A percentile compares a stretch with the other conserved stretches of the same genome.
Evolutionary conservation across 495 filamentous ascomycete genomes (phyloP).

Genomic region (Bacidia rubella): DNA sequence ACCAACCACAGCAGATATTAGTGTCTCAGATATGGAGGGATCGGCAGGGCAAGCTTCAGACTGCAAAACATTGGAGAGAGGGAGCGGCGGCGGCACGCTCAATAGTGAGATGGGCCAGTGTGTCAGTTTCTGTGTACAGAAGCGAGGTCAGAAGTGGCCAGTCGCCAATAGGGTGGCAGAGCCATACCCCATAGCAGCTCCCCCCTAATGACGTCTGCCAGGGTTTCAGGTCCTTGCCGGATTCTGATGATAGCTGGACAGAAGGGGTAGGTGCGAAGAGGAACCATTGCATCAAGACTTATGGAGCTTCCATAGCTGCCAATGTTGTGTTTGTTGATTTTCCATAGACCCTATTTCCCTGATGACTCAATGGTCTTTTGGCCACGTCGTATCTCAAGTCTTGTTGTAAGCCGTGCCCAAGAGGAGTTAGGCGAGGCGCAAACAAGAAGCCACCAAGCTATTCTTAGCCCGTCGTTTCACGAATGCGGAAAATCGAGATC

Average conservation of each 20-base stretch:
- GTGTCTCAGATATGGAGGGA: background rate
- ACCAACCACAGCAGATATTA: background rate
- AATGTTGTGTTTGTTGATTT: too few relatives aligned
- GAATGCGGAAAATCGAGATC: background rate
- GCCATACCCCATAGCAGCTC: background rate
- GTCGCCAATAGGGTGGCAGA: background rate
- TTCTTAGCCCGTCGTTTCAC: background rate
- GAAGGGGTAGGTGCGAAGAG: background rate
- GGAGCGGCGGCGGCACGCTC: background rate
- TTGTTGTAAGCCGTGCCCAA: background rate
- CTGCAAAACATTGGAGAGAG: background rate
- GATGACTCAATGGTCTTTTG: too few relatives aligned
- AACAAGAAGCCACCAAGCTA: background rate
- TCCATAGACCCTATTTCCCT: too few relatives aligned
- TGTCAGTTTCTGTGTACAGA: background rate
- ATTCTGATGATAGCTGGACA: background rate
- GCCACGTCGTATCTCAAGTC: background rate
- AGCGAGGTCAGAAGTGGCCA: background rate
- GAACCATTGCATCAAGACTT: background rate
- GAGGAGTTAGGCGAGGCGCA: background rate
- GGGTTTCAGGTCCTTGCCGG: background rate
- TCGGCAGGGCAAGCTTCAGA: background rate
- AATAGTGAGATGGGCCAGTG: background rate
- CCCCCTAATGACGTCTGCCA: background rate
- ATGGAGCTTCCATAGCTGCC: background rate